Conservation (phyloP, 352 stramenopile species). For the Elongisporangium prolatum region DNA sequence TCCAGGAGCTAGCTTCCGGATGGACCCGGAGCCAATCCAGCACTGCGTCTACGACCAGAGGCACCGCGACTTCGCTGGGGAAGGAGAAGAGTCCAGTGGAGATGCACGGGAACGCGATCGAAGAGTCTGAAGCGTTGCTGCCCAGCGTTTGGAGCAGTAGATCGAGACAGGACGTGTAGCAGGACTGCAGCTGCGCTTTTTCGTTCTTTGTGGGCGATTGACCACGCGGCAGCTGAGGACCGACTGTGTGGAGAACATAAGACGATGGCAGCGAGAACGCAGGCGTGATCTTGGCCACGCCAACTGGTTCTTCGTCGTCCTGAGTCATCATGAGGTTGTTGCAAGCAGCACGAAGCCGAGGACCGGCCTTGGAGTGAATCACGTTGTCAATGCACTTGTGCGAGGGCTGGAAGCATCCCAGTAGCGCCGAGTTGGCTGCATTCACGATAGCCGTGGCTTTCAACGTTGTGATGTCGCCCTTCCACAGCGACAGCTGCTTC, state of each 20-base stretch:
- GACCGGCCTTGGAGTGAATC: constrained; percentile 57
- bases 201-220: constrained; percentile 16
- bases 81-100: constrained; percentile 69
- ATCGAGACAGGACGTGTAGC: constrained; percentile 49
- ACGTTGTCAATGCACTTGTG: constrained; percentile 77
- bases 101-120: constrained; percentile 60
- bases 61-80: constrained; percentile 41
- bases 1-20: constrained; percentile 24
- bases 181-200: constrained; percentile 26
- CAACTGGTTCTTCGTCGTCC: constrained; percentile 32
- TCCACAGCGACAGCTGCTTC: constrained; percentile 47
- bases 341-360: constrained; percentile 55
- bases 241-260: constrained; percentile 62
- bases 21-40: constrained; percentile 42
- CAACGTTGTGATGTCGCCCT: constrained; percentile 68
- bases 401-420: constrained; percentile 68
- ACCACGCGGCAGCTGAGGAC: constrained; percentile 40
- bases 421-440: constrained; percentile 52
- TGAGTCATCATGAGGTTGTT: constrained; percentile 38
- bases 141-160: constrained; percentile 29
- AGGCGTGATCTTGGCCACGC: constrained; percentile 48
- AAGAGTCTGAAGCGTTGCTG: background rate
- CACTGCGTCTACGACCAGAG: constrained; percentile 40
- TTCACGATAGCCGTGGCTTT: constrained; percentile 64
- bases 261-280: constrained; percentile 41